Percentiles rank a stretch among this genome's conserved stretches.
phyloP scores from a whole-genome alignment of 768 basidiomycete species.

The Russula brevipes region DNA sequence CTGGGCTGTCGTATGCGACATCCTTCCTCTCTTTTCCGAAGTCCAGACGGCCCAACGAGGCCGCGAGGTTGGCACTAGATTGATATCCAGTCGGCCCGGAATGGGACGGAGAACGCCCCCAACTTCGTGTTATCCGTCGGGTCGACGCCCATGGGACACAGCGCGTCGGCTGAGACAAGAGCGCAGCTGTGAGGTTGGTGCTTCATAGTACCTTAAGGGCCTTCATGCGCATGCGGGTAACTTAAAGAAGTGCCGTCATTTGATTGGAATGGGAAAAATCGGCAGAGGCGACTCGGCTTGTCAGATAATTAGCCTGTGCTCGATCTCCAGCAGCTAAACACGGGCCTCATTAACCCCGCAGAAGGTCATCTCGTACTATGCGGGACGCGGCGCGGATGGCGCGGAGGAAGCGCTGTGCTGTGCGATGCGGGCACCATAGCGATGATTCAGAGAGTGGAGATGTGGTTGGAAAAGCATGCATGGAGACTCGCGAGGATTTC shows the following conservation, averaged over 20 bases:
- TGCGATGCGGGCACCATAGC: conserved; percentile 82
- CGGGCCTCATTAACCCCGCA: conserved; percentile 57
- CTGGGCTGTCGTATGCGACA: conserved; percentile 57
- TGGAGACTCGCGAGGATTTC: conserved; percentile 65
- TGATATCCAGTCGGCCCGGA: conserved; percentile 38
- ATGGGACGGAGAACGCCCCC: conserved; percentile 33
- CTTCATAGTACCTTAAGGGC: conserved; percentile 60
- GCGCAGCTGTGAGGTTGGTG: conserved; percentile 41
- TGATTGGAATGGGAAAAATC: neutral
- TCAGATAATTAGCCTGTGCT: conserved; percentile 76
- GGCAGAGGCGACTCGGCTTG: neutral
- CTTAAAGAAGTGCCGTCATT: neutral
- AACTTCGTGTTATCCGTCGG: conserved; percentile 75
- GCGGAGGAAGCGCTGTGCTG: conserved; percentile 72
- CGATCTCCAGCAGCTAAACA: conserved; percentile 80
- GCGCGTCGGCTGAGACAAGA: conserved; percentile 52
- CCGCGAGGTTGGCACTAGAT: conserved; percentile 52
- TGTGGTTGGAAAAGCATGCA: conserved; percentile 58
- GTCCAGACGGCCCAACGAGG: conserved; percentile 61
- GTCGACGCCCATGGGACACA: conserved; percentile 85
- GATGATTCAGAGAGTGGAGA: conserved; percentile 79
- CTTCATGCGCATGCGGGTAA: conserved; percentile 57
- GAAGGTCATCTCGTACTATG: conserved; percentile 72
- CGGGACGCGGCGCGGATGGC: conserved; percentile 55
- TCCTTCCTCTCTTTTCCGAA: conserved; percentile 58